A percentile compares a stretch with the other conserved stretches of the same genome.
These are phyloP conservation scores for Tubosaeta sp. DNA, from an alignment of 768 basidiomycete species.

Conservation along the genomic window DNA sequence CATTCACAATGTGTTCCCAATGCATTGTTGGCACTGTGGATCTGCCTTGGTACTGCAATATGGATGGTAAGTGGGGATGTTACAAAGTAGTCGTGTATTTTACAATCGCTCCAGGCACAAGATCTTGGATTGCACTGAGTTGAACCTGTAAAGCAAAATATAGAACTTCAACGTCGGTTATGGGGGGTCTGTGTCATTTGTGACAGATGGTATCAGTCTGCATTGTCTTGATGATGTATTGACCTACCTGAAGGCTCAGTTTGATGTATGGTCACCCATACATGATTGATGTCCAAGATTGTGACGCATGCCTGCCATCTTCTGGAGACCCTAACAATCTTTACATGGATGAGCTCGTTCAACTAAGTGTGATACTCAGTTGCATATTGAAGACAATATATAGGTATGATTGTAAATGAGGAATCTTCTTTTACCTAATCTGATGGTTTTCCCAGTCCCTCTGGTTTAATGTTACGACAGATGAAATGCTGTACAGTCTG, in stretches of 20 bases:
- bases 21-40: slow-evolving; percentile 82
- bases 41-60: slow-evolving; percentile 83
- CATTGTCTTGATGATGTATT: slow-evolving; percentile 1
- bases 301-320: slow-evolving; percentile 89
- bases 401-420: slow-evolving; percentile 44
- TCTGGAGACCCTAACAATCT: slow-evolving; percentile 75
- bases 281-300: slow-evolving; percentile 96
- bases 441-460: slow-evolving; percentile 49
- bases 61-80: slow-evolving; percentile 67
- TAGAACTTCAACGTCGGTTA: slow-evolving; percentile 83
- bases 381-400: slow-evolving; percentile 92
- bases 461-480: slow-evolving; percentile 81
- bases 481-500: slow-evolving; percentile 66
- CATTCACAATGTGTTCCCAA: slow-evolving; percentile 88
- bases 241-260: slow-evolving; percentile 56
- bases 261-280: slow-evolving; percentile 89
- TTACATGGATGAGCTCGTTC: slow-evolving; percentile 89
- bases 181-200: slow-evolving; percentile 95
- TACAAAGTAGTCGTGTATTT: slow-evolving; percentile 9
- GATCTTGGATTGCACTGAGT: slow-evolving; percentile 94
- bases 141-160: slow-evolving; percentile 75
- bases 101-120: slow-evolving; percentile 63
- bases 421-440: slow-evolving; percentile 5
- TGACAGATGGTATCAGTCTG: slow-evolving; percentile 73
- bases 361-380: slow-evolving; percentile 87